These are phyloP conservation scores for Sporothrix inflata DNA, from an alignment of 2,329 filamentous ascomycete genomes.

Conservation along the genomic window DNA sequence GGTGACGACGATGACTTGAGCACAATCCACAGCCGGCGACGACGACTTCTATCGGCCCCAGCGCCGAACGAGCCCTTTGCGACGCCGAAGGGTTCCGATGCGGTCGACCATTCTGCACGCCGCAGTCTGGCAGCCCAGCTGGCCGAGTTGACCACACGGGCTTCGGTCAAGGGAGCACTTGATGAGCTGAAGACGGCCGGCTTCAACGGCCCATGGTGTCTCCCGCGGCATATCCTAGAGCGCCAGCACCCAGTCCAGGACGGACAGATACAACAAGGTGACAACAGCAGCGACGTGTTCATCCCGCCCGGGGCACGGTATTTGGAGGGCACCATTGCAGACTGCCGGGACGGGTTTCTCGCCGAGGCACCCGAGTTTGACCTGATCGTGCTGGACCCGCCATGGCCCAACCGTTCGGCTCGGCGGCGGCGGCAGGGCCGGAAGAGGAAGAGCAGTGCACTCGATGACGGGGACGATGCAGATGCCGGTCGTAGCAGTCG, in stretches of 20 bases:
- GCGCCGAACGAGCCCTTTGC: constrained; percentile 52
- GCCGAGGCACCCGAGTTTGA: constrained; percentile 58
- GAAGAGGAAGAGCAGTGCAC: constrained; percentile 43
- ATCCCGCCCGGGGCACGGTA: constrained; percentile 50
- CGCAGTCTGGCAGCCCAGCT: constrained; percentile 52
- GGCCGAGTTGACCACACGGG: constrained; percentile 57
- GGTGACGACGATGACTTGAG: neutral
- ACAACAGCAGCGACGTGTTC: constrained; percentile 30
- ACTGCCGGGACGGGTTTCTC: constrained; percentile 47
- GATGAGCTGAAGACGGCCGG: constrained; percentile 42
- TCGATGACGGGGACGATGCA: neutral
- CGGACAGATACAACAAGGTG: neutral
- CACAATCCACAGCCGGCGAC: neutral
- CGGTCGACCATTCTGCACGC: constrained; percentile 29
- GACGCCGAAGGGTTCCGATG: constrained; percentile 44
- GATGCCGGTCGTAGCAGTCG: neutral
- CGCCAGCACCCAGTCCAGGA: constrained; percentile 31
- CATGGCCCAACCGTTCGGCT: constrained; percentile 80
- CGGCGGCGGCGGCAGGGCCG: constrained; percentile 46
- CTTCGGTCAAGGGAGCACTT: constrained; percentile 51
- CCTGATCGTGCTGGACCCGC: constrained; percentile 73
- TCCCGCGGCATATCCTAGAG: constrained; percentile 41
- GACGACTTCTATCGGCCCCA: constrained; percentile 51
- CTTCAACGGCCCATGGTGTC: constrained; percentile 49
- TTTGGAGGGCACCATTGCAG: constrained; percentile 54